Evolutionary conservation across 1,284 basidiomycete genomes (phyloP), one percentile per base, ranked within the genome.

Genomic region (Coniferiporia sulphurascens): DNA sequence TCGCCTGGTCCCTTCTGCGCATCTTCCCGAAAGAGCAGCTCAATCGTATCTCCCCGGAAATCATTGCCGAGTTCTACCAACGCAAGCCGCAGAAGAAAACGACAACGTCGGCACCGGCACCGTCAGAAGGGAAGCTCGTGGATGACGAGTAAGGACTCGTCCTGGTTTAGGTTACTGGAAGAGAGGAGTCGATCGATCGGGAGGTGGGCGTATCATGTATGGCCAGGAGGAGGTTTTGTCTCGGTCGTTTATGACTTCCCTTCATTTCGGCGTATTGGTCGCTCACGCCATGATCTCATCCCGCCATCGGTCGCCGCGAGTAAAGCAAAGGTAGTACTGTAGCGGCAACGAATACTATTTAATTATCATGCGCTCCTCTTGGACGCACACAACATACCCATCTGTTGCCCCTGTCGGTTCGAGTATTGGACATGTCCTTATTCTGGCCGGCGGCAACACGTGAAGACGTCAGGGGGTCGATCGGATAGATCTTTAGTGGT

Each of bases 1-100:
- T 99, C 58, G 97, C 95, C 19, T 99, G 97, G 97, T 90, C 90
- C 36, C 77, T 99, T 61, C 83, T 99, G 66, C 89, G 97, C 66
- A 97, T 97, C 75, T 98, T 99, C 91, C 97, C 97, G 67, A 96
- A 97, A 78, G 96, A 98, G 76, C 93, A 95, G 75, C 83, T 99
- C 64, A 98, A 98, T 79, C 89, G 96, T 68, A 93, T 95, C 78
- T 93, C 85, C 69, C 92, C 92, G 68, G 92, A 91, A 83, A 92
- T 94, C 70, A 88, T 94, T 68, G 81, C 82, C 60, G 90, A 94
- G 76, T 94, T 86, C 72, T 93, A 93, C 70, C 86, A 81, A 34
- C 86, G 91, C 69, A 92, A 91, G 76, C 73, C 84, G 50, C 80
- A 78, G 59, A 86, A 81, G 78, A 88, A 84, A 76, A 72, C 77